Evolutionary conservation across 2,329 filamentous ascomycete genomes (phyloP), one percentile per base, ranked within the genome.

Genomic region (Coniochaeta pulveracea): DNA sequence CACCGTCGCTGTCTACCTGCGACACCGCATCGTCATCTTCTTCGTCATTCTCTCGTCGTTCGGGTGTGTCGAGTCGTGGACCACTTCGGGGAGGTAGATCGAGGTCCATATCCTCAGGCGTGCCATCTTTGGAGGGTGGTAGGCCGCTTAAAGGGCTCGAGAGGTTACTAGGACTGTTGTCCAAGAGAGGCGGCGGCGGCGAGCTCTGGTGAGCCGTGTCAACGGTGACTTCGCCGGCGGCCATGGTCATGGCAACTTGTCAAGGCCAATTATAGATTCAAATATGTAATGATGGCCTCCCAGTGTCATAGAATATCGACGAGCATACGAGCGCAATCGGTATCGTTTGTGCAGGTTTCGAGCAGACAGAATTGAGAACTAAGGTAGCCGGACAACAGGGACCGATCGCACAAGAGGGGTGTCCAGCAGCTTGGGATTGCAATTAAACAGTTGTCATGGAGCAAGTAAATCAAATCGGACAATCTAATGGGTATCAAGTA

Each of bases 81-180:
- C 9, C 22, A 24, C n/a, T 24, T 9, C 22, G 39, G 36, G 32
- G 27, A 37, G 19, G 45, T 22, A 49, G 54, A 40, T 61, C 57
- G 29, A 66, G 55, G 39, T 61, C 60, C 54, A 72, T 67, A 39
- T 71, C 71, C 34, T 80, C 80, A 41, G 82, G 76, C 33, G 84
- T 80, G 26, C 65, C 70, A 40, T 84, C 78, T 48, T 75, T 75
- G 18, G 19, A n/a, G 48, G 93, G 84, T 49, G 88, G 86, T 36
- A 93, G 83, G 47, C 95, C 89, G 61, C 85, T 95, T 46, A 96
- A 68, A 48, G 86, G 91, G 57, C 89, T 96, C 24, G 88, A 95
- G 34, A 82, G 68, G 52, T 76, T 78, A 53, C 81, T 83, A 47
- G 78, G 76, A 45, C 72, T 70, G 41, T 63, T 61, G 47, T 71